Evolutionary conservation across 2,329 filamentous ascomycete species (phyloP), one percentile per base, ranked within the genome.

Genomic region (Fusarium avenaceum): DNA sequence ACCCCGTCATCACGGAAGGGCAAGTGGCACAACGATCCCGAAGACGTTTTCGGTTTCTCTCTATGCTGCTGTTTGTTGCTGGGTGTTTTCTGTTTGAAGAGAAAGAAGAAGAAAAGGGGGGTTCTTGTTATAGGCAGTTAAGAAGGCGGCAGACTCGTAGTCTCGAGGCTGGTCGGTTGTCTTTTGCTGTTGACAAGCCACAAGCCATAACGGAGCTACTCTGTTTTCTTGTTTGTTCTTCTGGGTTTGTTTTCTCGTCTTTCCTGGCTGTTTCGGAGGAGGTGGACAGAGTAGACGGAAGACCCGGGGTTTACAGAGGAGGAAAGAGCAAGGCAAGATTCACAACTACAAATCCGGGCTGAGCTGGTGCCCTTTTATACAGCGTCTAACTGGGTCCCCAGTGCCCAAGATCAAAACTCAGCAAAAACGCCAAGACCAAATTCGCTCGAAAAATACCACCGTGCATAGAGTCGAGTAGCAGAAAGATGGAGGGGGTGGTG

Each of bases 61-160:
- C 50, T 39, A 14, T 42, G 28, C 57, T 64, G 35, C 45, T 20
- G n/a, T 35, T 47, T 20, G 20, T 35, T 51, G 43, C 51, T 46
- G 49, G 11, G 28, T 49, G 20, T 40, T 50, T 54, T 26, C 33
- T 49, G 54, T 44, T 22, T 24, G 8, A 35, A 35, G 19, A n/a
- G 24, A 26, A 24, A 33, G 11, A 24, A 46, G 10, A 33, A 43
- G 19, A 48, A 15, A 33, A 43, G 14, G 56, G 61, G 65, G 65
- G 55, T 57, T 69, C 52, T 57, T 66, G 43, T 70, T 65, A 73
- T 57, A 68, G 67, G 56, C 70, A 72, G 68, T 73, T 74, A 52
- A 74, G 68, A 50, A 72, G 63, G 44, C 72, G 71, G 71, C 71
- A 72, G 65, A 72, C 67, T 68, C 66, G 66, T 62, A 73, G 67